Evolutionary conservation across 768 basidiomycete genomes (phyloP).

Genomic region (Macrolepiota fuliginosa): DNA sequence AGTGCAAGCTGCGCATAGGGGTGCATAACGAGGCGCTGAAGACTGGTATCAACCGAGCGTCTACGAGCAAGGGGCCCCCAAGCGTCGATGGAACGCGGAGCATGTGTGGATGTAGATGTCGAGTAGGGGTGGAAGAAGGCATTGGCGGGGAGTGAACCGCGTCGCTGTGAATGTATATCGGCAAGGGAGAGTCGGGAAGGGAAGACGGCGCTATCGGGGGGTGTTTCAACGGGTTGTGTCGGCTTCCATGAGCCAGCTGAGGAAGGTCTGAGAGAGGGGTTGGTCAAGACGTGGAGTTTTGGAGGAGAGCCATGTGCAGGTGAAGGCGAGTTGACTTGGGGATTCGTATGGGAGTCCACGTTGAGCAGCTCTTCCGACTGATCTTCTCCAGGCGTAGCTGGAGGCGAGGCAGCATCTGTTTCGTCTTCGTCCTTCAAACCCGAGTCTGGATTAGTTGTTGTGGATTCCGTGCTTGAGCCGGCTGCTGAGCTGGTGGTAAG

Average conservation of each 20-base stretch:
- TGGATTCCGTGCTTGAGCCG: slow-evolving; percentile 18
- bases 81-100: slow-evolving; percentile 38
- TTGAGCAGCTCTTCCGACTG: slow-evolving; percentile 10
- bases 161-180: slow-evolving; percentile 37
- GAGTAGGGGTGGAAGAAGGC: slow-evolving; percentile 30
- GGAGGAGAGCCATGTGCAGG: slow-evolving; percentile 34
- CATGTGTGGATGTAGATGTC: slow-evolving; percentile 22
- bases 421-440: slow-evolving; percentile 10
- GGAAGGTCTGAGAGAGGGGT: slow-evolving; percentile 14
- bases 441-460: not conserved
- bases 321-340: slow-evolving; percentile 25
- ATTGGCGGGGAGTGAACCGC: slow-evolving; percentile 56
- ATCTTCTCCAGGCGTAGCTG: slow-evolving; percentile 11
- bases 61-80: slow-evolving; percentile 42
- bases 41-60: slow-evolving; percentile 44
- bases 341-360: not conserved
- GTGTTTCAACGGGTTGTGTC: slow-evolving; percentile 32
- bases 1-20: slow-evolving; percentile 49
- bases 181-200: slow-evolving; percentile 29
- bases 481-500: slow-evolving; percentile 17
- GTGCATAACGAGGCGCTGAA: slow-evolving; percentile 48
- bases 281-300: slow-evolving; percentile 38
- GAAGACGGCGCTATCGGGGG: slow-evolving; percentile 32
- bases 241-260: slow-evolving; percentile 23
- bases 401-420: not conserved